phyloP scores from a whole-genome alignment of 345 rosid species.

The Citrus trifoliata region DNA sequence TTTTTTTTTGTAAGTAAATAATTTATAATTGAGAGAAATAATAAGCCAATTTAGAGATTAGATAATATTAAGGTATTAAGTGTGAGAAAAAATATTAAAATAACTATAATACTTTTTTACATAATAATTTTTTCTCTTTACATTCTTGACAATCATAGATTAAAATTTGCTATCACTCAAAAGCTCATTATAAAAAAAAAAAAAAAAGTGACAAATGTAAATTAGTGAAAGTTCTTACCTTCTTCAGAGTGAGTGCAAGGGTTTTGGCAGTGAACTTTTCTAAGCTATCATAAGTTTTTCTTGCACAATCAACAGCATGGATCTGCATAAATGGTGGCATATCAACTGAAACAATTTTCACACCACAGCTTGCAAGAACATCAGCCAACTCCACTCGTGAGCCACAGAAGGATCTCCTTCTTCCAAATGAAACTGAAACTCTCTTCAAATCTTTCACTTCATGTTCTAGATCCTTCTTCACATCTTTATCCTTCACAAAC shows the following conservation, averaged over 20 bases:
- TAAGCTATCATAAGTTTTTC: slow-evolving; percentile 62
- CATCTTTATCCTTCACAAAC: slow-evolving; percentile 12
- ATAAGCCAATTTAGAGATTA: no score
- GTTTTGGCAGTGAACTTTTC: slow-evolving; percentile 67
- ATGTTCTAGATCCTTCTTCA: slow-evolving; percentile 17
- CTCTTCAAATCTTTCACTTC: slow-evolving; percentile 29
- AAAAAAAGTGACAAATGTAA: background rate
- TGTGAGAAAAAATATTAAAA: no score
- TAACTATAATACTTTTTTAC: no score
- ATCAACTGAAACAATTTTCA: slow-evolving; percentile 63
- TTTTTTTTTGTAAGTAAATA: no score
- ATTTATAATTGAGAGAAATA: no score
- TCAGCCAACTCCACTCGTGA: slow-evolving; percentile 47
- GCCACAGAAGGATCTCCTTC: slow-evolving; percentile 54
- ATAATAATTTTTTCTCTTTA: no score
- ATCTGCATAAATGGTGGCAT: slow-evolving; percentile 87
- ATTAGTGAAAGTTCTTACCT: slow-evolving; percentile 31
- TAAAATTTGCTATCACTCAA: background rate
- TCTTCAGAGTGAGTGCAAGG: slow-evolving; percentile 65
- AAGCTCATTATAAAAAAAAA: background rate
- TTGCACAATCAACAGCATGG: slow-evolving; percentile 70
- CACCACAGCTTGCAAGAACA: slow-evolving; percentile 58
- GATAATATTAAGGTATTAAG: no score
- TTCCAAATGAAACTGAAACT: slow-evolving; percentile 32
- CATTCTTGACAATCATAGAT: no score